Percentiles rank a stretch among this genome's conserved stretches.
phyloP scores from a whole-genome alignment of 805 yeast genomes.

The Saturnispora besseyi region DNA sequence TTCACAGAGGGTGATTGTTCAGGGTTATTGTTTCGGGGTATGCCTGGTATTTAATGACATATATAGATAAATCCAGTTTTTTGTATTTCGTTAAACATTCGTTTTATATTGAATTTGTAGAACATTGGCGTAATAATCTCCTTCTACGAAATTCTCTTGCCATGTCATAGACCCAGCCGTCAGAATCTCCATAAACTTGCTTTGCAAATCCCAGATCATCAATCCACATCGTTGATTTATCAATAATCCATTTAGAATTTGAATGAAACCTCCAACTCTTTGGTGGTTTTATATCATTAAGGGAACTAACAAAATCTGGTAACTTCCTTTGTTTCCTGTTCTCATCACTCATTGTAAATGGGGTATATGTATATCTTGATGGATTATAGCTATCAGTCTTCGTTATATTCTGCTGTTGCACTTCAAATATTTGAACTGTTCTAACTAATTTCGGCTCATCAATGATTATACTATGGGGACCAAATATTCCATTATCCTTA shows the following conservation, averaged over 20 bases:
- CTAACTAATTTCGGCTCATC: conserved; percentile 58
- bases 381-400: conserved; percentile 50
- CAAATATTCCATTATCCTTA: background rate
- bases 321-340: conserved; percentile 33
- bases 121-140: conserved; percentile 30
- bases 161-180: conserved; percentile 43
- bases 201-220: conserved; percentile 33
- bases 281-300: conserved; percentile 59
- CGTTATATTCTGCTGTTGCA: conserved; percentile 56
- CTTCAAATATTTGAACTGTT: conserved; percentile 69
- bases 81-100: too few species aligned
- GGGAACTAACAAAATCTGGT: conserved; percentile 54
- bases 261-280: conserved; percentile 55
- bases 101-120: background rate
- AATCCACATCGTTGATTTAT: conserved; percentile 48
- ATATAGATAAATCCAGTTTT: too few species aligned
- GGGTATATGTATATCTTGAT: conserved; percentile 43
- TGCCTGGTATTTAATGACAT: conserved; percentile 14
- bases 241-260: conserved; percentile 58
- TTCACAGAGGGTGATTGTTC: conserved; percentile 38
- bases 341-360: conserved; percentile 33
- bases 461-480: conserved; percentile 32
- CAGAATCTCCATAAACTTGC: conserved; percentile 23
- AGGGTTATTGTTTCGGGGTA: conserved; percentile 44
- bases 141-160: conserved; percentile 49